Percentiles rank a stretch among this genome's conserved stretches.
Conservation (phyloP, 352 stramenopile genomes). For the Aphanomyces cochlioides region DNA sequence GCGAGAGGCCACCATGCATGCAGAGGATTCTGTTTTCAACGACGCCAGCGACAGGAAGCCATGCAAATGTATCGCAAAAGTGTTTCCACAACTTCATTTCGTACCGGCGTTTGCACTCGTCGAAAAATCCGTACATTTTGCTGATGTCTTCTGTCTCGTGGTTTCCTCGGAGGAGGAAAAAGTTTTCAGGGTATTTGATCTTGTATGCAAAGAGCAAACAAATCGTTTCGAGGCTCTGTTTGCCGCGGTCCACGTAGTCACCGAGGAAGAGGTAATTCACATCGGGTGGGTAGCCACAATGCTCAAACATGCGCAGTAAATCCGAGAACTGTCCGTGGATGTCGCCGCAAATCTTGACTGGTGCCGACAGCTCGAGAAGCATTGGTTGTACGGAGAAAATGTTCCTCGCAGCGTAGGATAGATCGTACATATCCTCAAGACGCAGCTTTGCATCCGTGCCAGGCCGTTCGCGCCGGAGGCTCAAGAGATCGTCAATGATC, state of each 20-base stretch:
- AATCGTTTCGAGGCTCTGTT: slow-evolving; percentile 96
- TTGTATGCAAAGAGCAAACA: slow-evolving; percentile 97
- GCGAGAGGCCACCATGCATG: slow-evolving; percentile 91
- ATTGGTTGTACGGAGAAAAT: slow-evolving; percentile 97
- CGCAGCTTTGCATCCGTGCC: slow-evolving; percentile 86
- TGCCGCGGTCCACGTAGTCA: slow-evolving; percentile 80
- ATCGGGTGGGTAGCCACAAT: slow-evolving; percentile 87
- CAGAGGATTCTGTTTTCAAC: slow-evolving; percentile 98
- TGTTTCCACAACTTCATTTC: slow-evolving; percentile 90
- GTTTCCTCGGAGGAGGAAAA: slow-evolving; percentile 97
- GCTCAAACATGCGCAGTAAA: slow-evolving; percentile 92
- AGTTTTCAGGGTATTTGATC: slow-evolving; percentile 97
- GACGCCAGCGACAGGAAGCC: slow-evolving; percentile 93
- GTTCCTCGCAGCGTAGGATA: slow-evolving; percentile 91
- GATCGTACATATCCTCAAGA: slow-evolving; percentile 94
- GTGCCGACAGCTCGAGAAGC: slow-evolving; percentile 98
- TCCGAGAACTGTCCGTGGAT: slow-evolving; percentile 96
- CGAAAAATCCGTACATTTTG: slow-evolving; percentile 98
- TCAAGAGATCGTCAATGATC: slow-evolving; percentile 89
- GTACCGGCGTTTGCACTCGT: slow-evolving; percentile 96
- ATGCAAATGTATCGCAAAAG: slow-evolving; percentile 99
- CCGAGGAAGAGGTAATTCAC: slow-evolving; percentile 30
- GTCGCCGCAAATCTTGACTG: slow-evolving; percentile 96
- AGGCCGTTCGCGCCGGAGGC: slow-evolving; percentile 79
- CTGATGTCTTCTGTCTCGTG: slow-evolving; percentile 98